Conservation (phyloP, 768 basidiomycete species). For the Omphalotus guepiniiformis region DNA sequence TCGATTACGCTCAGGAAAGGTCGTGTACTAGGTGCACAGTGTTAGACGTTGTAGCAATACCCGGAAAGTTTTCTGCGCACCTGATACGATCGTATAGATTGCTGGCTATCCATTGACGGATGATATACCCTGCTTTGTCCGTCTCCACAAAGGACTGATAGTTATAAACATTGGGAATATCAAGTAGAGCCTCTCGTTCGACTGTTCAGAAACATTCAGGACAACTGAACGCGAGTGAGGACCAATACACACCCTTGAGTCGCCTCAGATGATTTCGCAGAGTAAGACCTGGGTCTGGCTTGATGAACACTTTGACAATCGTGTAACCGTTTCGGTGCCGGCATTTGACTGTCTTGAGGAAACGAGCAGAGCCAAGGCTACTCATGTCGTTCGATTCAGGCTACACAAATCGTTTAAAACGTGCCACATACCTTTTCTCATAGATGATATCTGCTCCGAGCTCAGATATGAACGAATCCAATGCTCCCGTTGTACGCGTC, state of each 20-base stretch:
- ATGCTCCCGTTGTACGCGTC: constrained; percentile 70
- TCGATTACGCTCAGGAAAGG: constrained; percentile 90
- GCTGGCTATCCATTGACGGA: constrained; percentile 92
- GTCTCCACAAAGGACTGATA: constrained; percentile 92
- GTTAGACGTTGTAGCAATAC: neutral
- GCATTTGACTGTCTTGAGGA: constrained; percentile 85
- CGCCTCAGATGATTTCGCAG: constrained; percentile 69
- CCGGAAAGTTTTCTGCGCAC: constrained; percentile 37
- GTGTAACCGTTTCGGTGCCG: constrained; percentile 79
- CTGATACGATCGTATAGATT: constrained; percentile 97
- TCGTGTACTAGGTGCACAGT: constrained; percentile 62
- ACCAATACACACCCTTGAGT: constrained; percentile 59
- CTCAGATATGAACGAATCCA: constrained; percentile 90
- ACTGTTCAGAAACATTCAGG: constrained; percentile 38
- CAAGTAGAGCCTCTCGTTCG: constrained; percentile 78
- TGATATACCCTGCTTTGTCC: constrained; percentile 92
- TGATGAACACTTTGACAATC: constrained; percentile 93
- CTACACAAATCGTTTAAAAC: neutral
- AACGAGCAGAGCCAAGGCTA: constrained; percentile 68
- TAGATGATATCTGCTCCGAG: constrained; percentile 84
- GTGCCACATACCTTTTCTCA: constrained; percentile 72
- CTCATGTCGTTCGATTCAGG: neutral
- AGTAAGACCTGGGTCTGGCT: constrained; percentile 83
- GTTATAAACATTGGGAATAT: constrained; percentile 84
- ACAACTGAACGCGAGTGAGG: constrained; percentile 1